These are phyloP conservation scores for Nidula microcarpa DNA, from an alignment of 768 basidiomycete species.

Conservation along the genomic window DNA sequence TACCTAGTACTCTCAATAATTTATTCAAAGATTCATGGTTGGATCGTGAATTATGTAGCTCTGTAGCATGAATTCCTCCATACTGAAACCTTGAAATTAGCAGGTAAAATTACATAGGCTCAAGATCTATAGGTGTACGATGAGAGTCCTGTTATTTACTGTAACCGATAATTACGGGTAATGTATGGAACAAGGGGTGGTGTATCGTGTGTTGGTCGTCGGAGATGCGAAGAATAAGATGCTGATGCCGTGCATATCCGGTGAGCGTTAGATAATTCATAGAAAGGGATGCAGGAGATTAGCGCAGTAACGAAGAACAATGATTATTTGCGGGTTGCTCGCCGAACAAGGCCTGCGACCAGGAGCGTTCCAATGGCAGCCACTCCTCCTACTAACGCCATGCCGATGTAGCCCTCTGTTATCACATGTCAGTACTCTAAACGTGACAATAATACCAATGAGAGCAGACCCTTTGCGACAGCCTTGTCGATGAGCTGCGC, in stretches of 20 bases:
- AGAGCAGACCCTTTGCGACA: slow-evolving; percentile 67
- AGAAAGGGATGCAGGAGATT: not conserved
- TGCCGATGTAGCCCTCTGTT: slow-evolving; percentile 96
- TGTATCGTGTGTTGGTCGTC: not conserved
- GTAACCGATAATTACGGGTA: slow-evolving; percentile 6
- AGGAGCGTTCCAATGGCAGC: slow-evolving; percentile 81
- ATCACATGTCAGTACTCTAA: slow-evolving; percentile 3
- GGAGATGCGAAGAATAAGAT: not conserved
- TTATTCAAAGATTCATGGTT: too few species aligned
- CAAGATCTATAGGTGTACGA: not conserved
- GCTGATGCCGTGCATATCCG: not conserved
- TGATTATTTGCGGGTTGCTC: slow-evolving; percentile 56
- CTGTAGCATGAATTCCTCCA: not conserved
- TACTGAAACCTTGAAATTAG: not conserved
- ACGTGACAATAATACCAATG: not conserved
- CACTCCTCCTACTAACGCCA: slow-evolving; percentile 90
- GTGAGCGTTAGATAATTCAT: not conserved
- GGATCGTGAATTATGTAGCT: not conserved
- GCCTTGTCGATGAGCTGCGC: slow-evolving; percentile 82
- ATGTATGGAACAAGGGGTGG: slow-evolving; percentile 5
- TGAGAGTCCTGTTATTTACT: not conserved
- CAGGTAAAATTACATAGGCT: not conserved
- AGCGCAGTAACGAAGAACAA: not conserved
- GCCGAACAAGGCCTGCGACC: slow-evolving; percentile 78
- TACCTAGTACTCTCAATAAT: too few species aligned